Evolutionary conservation across 2,329 filamentous ascomycete genomes (phyloP), one percentile per base, ranked within the genome.

Genomic region (Alternaria sp.): DNA sequence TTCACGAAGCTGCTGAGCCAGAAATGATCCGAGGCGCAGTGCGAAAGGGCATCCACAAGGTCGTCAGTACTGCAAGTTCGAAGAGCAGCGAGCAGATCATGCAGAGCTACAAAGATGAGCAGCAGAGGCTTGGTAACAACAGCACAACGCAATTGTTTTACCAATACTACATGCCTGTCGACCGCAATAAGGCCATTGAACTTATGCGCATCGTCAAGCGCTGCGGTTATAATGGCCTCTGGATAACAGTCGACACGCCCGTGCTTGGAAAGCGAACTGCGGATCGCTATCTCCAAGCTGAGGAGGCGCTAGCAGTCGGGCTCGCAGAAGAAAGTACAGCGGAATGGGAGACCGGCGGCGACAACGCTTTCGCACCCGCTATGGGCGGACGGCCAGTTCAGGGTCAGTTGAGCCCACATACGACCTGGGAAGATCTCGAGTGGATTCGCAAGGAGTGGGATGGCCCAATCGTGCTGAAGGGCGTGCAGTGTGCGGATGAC

Each of bases 281-380:
- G n/a, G 78, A 80, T 62, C 72, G 76, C 7, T 72, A 74, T 25
- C 62, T 79, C 7, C 76, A 79, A 58, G 84, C 84, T 5, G 84
- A 87, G 86, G 74, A 78, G 85, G 81, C 77, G 26, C 61, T 86
- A 3, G 77, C 76, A 11, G 82, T 84, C 5, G 85, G 86, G 1
- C 84, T 88, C 77, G 83, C 81, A 14, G 86, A 83, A 44, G 81
- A 81, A 63, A 81, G 82, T 0, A 82, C 82, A 21, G 88, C 73
- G 69, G 76, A 50, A 83, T 87, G 67, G 88, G 88, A 30, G 83
- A 60, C 63, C 5, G 87, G 11, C 71, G 89, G 59, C 84, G 87
- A 20, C 74, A 88, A 58, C 79, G 86, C 63, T 85, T 89, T 84
- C 85, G 86, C 11, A 73, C 79, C 28, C 87, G 86, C 78, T 84